phyloP scores from a whole-genome alignment of 179 eudicot species.

The Silene coronaria region DNA sequence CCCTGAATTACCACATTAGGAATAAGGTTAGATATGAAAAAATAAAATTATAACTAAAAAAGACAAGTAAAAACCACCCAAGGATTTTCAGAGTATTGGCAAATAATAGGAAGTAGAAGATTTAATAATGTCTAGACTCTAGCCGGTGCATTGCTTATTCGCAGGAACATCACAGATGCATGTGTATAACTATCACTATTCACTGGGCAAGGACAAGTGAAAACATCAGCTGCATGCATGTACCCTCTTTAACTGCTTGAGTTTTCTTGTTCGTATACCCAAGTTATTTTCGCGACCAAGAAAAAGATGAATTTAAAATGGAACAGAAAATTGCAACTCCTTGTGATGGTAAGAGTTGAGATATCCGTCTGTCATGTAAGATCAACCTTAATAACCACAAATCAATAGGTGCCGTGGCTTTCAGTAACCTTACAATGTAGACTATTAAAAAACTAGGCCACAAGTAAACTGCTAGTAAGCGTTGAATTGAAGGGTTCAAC shows the following conservation, averaged over 20 bases:
- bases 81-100: too few species aligned
- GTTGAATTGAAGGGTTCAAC: too few species aligned
- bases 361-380: neutral
- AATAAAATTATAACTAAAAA: too few species aligned
- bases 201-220: neutral
- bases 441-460: neutral
- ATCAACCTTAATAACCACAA: neutral
- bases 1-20: slow-evolving; percentile 48
- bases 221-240: neutral
- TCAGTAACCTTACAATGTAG: neutral
- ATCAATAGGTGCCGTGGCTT: neutral
- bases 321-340: slow-evolving; percentile 4
- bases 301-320: neutral
- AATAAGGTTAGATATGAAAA: too few species aligned
- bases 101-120: too few species aligned
- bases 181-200: neutral
- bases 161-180: too few species aligned
- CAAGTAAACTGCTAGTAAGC: too few species aligned
- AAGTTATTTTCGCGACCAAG: neutral
- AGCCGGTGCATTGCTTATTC: too few species aligned
- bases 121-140: neutral
- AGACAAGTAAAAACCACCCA: too few species aligned
- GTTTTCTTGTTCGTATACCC: neutral
- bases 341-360: neutral
- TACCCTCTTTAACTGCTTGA: neutral